Evolutionary conservation across 257 asterid species (phyloP).

Genomic region (Phtheirospermum japonicum): DNA sequence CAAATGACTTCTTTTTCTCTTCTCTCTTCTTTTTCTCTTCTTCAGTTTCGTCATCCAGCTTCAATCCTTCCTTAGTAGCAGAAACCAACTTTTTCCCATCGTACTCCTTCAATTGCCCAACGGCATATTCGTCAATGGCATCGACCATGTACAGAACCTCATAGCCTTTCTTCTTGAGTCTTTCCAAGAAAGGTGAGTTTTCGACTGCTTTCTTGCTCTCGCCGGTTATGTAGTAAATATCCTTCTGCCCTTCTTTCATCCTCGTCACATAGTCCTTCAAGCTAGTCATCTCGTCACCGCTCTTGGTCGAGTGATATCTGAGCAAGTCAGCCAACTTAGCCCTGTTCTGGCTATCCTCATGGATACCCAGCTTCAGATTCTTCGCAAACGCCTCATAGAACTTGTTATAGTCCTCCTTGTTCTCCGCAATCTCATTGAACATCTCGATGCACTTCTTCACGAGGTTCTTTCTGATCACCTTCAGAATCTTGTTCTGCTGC

Average conservation of each 20-base stretch:
- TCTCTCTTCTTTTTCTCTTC: conserved; percentile 69
- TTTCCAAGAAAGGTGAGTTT: conserved; percentile 72
- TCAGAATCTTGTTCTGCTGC: conserved; percentile 78
- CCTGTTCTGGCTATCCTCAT: conserved; percentile 77
- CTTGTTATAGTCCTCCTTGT: conserved; percentile 75
- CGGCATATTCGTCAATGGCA: conserved; percentile 77
- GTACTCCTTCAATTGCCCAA: conserved; percentile 70
- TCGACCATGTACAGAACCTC: conserved; percentile 82
- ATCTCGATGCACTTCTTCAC: conserved; percentile 83
- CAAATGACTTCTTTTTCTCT: conserved; percentile 68
- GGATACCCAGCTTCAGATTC: conserved; percentile 77
- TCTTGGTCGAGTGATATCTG: no score
- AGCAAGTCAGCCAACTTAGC: conserved; percentile 67
- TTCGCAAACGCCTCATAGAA: conserved; percentile 75
- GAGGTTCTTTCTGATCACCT: conserved; percentile 71
- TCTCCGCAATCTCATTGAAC: conserved; percentile 77
- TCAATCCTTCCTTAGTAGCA: conserved; percentile 74
- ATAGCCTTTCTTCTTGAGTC: conserved; percentile 77
- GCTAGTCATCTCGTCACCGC: conserved; percentile 78
- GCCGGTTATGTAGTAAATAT: conserved; percentile 72
- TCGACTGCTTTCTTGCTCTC: conserved; percentile 81
- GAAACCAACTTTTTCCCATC: conserved; percentile 82
- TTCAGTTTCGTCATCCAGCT: conserved; percentile 63
- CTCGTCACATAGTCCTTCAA: conserved; percentile 78
- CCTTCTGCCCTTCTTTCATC: conserved; percentile 87